A percentile compares a stretch with the other conserved stretches of the same genome.
These are phyloP conservation scores for Neurospora sp. DNA, from an alignment of 495 filamentous ascomycete genomes.

Conservation along the genomic window DNA sequence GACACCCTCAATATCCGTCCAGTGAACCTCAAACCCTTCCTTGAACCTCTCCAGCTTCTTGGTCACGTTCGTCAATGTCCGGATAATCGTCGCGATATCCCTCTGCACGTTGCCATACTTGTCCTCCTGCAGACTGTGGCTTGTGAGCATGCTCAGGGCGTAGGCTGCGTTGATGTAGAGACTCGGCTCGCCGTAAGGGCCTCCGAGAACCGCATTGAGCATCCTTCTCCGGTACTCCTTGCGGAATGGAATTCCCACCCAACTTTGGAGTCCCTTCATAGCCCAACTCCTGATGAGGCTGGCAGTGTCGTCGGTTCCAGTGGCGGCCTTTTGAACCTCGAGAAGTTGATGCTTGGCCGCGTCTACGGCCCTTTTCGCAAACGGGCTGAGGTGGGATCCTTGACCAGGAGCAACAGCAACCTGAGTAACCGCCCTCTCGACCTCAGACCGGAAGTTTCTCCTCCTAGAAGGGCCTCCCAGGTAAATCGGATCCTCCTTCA, in stretches of 20 bases:
- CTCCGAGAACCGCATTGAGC: constrained; percentile 53
- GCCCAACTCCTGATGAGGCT: constrained; percentile 19
- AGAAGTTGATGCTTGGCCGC: constrained; percentile 32
- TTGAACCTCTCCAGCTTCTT: constrained; percentile 60
- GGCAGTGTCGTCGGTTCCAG: constrained; percentile 31
- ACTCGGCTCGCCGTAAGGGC: constrained; percentile 53
- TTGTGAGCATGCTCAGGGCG: constrained; percentile 55
- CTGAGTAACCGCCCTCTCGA: constrained; percentile 43
- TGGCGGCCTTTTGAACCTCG: constrained; percentile 31
- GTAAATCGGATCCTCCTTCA: constrained; percentile 53
- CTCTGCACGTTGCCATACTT: constrained; percentile 75
- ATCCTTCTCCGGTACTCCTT: constrained; percentile 55
- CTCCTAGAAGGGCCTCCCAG: constrained; percentile 35
- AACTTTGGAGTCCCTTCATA: constrained; percentile 34
- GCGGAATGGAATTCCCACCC: constrained; percentile 59
- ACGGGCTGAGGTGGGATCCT: constrained; percentile 28
- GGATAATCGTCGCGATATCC: constrained; percentile 62
- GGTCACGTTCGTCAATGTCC: constrained; percentile 56
- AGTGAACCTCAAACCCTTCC: constrained; percentile 51
- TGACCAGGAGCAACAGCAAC: constrained; percentile 51
- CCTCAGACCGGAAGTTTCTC: constrained; percentile 32
- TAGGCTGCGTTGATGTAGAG: constrained; percentile 60
- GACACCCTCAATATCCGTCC: constrained; percentile 61
- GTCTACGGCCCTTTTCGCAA: constrained; percentile 24
- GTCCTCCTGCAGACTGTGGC: constrained; percentile 72